A percentile compares a stretch with the other conserved stretches of the same genome.
These are phyloP conservation scores for Cladosporium sp. DNA, from an alignment of 2,329 filamentous ascomycete species.

Conservation along the genomic window DNA sequence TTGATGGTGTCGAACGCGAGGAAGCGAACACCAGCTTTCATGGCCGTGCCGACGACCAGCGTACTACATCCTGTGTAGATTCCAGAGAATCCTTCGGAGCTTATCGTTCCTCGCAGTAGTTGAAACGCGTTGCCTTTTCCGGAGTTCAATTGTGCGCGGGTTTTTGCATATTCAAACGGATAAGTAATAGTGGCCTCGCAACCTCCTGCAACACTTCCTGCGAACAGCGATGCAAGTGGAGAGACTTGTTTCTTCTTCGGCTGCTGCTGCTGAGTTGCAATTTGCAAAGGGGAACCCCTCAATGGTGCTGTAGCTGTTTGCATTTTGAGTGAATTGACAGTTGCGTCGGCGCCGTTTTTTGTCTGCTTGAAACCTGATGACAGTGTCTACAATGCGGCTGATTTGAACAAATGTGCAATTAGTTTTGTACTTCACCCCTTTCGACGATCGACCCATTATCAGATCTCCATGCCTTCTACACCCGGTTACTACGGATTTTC, in stretches of 20 bases:
- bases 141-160: slow-evolving; percentile 26
- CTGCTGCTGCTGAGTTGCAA: not conserved
- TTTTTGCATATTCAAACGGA: slow-evolving; percentile 32
- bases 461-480: too few relatives aligned
- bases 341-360: too few relatives aligned
- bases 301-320: slow-evolving; percentile 1
- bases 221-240: slow-evolving; percentile 40
- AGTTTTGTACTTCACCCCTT: too few relatives aligned
- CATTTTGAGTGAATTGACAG: not conserved
- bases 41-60: slow-evolving; percentile 25
- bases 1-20: slow-evolving; percentile 28
- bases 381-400: too few relatives aligned
- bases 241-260: slow-evolving; percentile 3
- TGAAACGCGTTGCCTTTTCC: slow-evolving; percentile 20
- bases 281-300: not conserved
- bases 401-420: too few relatives aligned
- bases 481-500: too few relatives aligned
- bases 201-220: slow-evolving; percentile 49
- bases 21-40: slow-evolving; percentile 30
- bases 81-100: slow-evolving; percentile 22
- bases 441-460: too few relatives aligned
- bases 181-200: slow-evolving; percentile 47
- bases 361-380: too few relatives aligned
- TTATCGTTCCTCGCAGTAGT: slow-evolving; percentile 19
- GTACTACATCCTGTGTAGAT: slow-evolving; percentile 30